Conservation (phyloP, 495 filamentous ascomycete genomes). For the Aspergillus sclerotioniger region DNA sequence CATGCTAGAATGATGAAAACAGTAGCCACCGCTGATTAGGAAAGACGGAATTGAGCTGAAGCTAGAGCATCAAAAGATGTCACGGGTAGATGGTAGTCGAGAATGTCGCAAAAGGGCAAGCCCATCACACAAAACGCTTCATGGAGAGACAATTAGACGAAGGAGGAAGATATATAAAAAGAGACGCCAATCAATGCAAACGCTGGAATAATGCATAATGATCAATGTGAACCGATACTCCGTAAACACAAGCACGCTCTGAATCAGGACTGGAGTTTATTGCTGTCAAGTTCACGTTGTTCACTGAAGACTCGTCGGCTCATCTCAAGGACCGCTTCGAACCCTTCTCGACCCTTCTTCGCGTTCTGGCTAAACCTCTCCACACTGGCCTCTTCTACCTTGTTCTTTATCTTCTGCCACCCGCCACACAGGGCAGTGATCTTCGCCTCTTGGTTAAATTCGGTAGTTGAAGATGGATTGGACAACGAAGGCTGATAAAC, state of each 20-base stretch:
- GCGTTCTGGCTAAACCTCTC: conserved; percentile 91
- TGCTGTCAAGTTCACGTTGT: conserved; percentile 66
- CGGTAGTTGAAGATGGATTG: conserved; percentile 57
- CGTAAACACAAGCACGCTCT: too few species aligned
- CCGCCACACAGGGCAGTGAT: conserved; percentile 94
- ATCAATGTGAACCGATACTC: too few species aligned
- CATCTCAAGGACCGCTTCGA: conserved; percentile 92
- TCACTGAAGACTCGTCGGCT: conserved; percentile 88
- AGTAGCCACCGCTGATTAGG: too few species aligned
- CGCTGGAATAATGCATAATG: neutral
- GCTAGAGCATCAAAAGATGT: too few species aligned
- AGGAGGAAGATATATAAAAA: neutral
- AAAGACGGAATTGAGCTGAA: too few species aligned
- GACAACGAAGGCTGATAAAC: conserved; percentile 66
- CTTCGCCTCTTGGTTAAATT: conserved; percentile 81
- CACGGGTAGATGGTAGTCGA: too few species aligned
- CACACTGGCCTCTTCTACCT: conserved; percentile 87
- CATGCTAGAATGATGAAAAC: too few species aligned
- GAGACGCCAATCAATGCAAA: conserved; percentile 23
- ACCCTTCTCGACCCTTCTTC: conserved; percentile 81
- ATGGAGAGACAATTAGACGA: too few species aligned
- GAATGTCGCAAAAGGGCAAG: too few species aligned
- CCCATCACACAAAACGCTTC: too few species aligned
- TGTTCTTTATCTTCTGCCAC: conserved; percentile 92
- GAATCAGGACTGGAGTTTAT: conserved; percentile 18